These are phyloP conservation scores for Cylindricascospora bacillispora DNA, from an alignment of 1,139 yeast species.

Conservation along the genomic window DNA sequence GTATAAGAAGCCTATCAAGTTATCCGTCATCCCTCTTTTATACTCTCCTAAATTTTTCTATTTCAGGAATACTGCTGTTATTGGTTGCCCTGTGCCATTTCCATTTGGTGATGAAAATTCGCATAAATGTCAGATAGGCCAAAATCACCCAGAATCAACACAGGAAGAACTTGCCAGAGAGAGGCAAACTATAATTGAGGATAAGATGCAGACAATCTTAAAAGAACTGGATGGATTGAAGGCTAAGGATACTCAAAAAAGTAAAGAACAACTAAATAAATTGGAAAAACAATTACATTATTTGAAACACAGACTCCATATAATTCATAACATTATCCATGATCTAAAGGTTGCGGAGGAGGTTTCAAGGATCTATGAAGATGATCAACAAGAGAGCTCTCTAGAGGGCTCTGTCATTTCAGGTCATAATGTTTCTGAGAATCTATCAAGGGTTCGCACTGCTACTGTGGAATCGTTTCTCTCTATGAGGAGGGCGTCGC, in stretches of 20 bases:
- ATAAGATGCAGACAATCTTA: conserved; percentile 19
- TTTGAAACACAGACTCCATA: conserved; percentile 28
- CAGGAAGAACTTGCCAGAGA: conserved; percentile 34
- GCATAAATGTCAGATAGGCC: conserved; percentile 55
- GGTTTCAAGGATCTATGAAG: conserved; percentile 20
- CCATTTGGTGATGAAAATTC: conserved; percentile 61
- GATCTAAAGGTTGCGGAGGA: conserved; percentile 23
- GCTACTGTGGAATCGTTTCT: conserved; percentile 23
- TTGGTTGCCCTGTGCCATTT: conserved; percentile 37
- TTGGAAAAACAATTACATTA: conserved; percentile 28
- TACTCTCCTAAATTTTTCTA: conserved; percentile 67
- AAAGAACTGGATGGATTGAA: conserved; percentile 4
- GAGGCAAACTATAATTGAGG: conserved; percentile 34
- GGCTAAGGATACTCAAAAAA: conserved; percentile 5
- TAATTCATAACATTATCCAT: conserved; percentile 26
- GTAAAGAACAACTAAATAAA: conserved; percentile 12
- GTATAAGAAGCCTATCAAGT: conserved; percentile 38
- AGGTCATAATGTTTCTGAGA: not conserved
- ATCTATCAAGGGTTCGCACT: conserved; percentile 8
- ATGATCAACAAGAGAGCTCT: conserved; percentile 6
- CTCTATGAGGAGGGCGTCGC: conserved; percentile 27
- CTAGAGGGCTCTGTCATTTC: conserved; percentile 9
- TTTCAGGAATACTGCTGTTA: conserved; percentile 49
- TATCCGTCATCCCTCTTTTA: conserved; percentile 53
- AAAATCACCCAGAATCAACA: conserved; percentile 40